Base-by-base conservation (phyloP, 1,139 yeast genomes). In the Pichia sp. region DNA sequence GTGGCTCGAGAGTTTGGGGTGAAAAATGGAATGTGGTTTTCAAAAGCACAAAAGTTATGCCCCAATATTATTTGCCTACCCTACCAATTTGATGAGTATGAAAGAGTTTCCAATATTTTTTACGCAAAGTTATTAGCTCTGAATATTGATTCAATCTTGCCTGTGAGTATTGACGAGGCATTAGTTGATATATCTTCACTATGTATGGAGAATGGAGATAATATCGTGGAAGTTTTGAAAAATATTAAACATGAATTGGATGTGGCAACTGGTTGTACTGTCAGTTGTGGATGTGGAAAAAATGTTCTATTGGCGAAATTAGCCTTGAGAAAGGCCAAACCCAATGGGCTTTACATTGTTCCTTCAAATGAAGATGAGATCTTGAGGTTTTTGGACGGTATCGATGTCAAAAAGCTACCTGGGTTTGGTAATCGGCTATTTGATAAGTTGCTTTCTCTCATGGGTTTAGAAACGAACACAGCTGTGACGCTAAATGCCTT, bases 151-250 rank as follows among this genome's bases (percentile, higher is more conserved):
- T 71, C 81, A 7, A 78, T 93, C 2, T 76, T 82, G 46, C 98
- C 99, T 0, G 90, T 93, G 0, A 90, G 95, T 62, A 84, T 93
- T 5, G 99, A 93, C 69, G 99, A 93, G 66, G 97, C 90, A 0
- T 71, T 93, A 32, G 70, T 92, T 13, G 96, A 92, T 62, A 77
- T 85, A 1, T 73, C 88, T 0, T 62, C 79, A 0, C 59, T 75
- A 5, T 52, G 63, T 5, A 46, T 50, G 2, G 71, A 73, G 0
- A 55, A 59, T 1, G 57, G 61, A 4, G 65, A 59, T 1, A 57
- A 61, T 4, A 65, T 82, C 1, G 71, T 77, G 34, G 38, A 54
- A 3, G 15, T 60, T 2, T 56, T 64, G 58, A 41, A n/a, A 2
- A 62, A 66, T 11, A 71, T 90, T 8, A 73, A 92, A 48, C 49